phyloP scores from a whole-genome alignment of 2,329 filamentous ascomycete genomes.

The Coniella lustricola region DNA sequence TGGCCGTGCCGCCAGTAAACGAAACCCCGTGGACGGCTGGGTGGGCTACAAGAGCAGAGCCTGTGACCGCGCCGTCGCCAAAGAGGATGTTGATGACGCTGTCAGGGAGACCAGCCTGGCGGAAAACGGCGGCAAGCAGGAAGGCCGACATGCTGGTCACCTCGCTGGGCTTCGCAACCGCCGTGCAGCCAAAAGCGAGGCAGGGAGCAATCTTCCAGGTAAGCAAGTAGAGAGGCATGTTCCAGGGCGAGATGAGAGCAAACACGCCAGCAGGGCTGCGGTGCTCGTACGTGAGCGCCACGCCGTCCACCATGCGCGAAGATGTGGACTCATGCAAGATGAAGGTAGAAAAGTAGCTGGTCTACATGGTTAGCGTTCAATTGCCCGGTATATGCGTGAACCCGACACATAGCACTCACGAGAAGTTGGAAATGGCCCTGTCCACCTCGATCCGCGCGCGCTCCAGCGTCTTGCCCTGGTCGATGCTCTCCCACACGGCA shows the following conservation, averaged over 20 bases:
- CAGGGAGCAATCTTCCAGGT: conserved; percentile 31
- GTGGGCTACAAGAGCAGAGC: conserved; percentile 23
- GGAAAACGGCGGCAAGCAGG: conserved; percentile 22
- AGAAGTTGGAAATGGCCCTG: conserved; percentile 27
- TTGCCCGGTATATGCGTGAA: not conserved
- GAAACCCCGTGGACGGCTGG: conserved; percentile 24
- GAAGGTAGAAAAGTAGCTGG: conserved; percentile 28
- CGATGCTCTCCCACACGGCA: conserved; percentile 29
- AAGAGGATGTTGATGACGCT: conserved; percentile 28
- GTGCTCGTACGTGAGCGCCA: conserved; percentile 27
- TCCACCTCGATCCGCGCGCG: conserved; percentile 27
- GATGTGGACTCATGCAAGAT: conserved; percentile 27
- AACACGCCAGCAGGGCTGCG: conserved; percentile 28
- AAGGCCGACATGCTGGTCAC: conserved; percentile 28
- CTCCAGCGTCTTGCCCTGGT: conserved; percentile 29
- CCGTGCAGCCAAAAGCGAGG: conserved; percentile 29
- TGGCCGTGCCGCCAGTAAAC: conserved; percentile 28
- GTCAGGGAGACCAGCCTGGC: conserved; percentile 21
- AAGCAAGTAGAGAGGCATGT: conserved; percentile 29
- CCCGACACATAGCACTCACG: conserved; percentile 18
- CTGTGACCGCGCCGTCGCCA: conserved; percentile 26
- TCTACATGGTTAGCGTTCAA: not conserved
- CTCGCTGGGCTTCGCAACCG: conserved; percentile 29
- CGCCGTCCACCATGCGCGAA: conserved; percentile 26
- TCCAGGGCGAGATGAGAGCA: conserved; percentile 29